A percentile compares a stretch with the other conserved stretches of the same genome.
Conservation (phyloP, 2,329 filamentous ascomycete species). For the Dothistroma pini region DNA sequence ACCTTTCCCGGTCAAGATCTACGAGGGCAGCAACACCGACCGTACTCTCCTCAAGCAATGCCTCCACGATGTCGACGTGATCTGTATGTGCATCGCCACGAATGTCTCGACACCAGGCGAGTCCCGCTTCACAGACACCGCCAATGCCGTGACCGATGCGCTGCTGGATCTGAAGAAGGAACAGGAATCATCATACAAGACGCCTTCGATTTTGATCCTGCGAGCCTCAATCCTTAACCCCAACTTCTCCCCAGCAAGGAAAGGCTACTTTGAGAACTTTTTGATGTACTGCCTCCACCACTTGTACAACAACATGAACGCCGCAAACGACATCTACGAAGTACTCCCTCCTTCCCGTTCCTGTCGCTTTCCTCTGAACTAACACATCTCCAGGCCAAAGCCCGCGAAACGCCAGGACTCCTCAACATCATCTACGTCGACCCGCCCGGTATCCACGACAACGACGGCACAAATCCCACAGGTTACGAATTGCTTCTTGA, state of each 20-base stretch:
- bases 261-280: background rate
- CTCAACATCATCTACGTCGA: constrained; percentile 17
- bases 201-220: constrained; percentile 16
- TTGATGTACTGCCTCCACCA: constrained; percentile 1
- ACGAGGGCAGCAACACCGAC: constrained; percentile 39
- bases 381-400: background rate
- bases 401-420: background rate
- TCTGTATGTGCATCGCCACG: constrained; percentile 22
- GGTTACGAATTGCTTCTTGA: constrained; percentile 13
- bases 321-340: background rate
- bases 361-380: background rate
- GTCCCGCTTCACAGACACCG: constrained; percentile 20
- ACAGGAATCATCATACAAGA: constrained; percentile 7
- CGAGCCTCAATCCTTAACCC: constrained; percentile 15
- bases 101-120: constrained; percentile 15
- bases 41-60: constrained; percentile 11
- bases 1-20: constrained; percentile 28
- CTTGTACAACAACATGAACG: background rate
- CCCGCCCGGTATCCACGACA: constrained; percentile 14
- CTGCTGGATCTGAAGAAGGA: constrained; percentile 6
- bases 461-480: constrained; percentile 12
- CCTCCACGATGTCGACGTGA: constrained; percentile 26
- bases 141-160: constrained; percentile 10
- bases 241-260: background rate
- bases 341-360: background rate